Evolutionary conservation across 1,284 basidiomycete genomes (phyloP).

Genomic region (Gymnopus androsaceus): DNA sequence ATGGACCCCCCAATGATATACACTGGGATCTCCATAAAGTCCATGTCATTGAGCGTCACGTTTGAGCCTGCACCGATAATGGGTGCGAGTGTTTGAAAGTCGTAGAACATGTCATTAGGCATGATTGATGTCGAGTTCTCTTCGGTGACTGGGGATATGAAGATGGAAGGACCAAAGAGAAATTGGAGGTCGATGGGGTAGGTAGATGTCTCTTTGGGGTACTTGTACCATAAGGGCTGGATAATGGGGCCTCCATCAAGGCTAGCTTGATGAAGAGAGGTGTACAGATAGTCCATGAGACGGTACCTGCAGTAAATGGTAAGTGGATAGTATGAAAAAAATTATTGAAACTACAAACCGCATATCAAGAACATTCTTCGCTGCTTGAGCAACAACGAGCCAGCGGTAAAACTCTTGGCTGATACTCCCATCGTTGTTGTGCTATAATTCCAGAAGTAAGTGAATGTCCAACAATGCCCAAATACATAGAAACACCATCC

Average conservation of each 20-base stretch:
- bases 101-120: conserved; percentile 66
- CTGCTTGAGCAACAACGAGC: conserved; percentile 58
- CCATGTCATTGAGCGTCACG: conserved; percentile 50
- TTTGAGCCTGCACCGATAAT: conserved; percentile 47
- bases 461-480: neutral
- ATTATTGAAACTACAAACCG: conserved; percentile 40
- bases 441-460: conserved; percentile 37
- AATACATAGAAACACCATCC: conserved; percentile 23
- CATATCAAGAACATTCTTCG: conserved; percentile 60
- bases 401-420: conserved; percentile 73
- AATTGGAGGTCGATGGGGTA: conserved; percentile 67
- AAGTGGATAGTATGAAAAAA: neutral
- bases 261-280: conserved; percentile 61
- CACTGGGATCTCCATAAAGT: conserved; percentile 60
- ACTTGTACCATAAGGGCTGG: conserved; percentile 64
- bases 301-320: conserved; percentile 47
- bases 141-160: conserved; percentile 68
- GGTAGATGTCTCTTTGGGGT: conserved; percentile 60
- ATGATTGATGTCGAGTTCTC: conserved; percentile 64
- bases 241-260: conserved; percentile 64
- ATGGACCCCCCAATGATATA: conserved; percentile 62
- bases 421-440: conserved; percentile 54
- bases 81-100: conserved; percentile 54
- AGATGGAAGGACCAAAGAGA: conserved; percentile 66
- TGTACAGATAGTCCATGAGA: conserved; percentile 73